Evolutionary conservation across 2,329 filamentous ascomycete species (phyloP).

Genomic region (Arthrinium phaeospermum): DNA sequence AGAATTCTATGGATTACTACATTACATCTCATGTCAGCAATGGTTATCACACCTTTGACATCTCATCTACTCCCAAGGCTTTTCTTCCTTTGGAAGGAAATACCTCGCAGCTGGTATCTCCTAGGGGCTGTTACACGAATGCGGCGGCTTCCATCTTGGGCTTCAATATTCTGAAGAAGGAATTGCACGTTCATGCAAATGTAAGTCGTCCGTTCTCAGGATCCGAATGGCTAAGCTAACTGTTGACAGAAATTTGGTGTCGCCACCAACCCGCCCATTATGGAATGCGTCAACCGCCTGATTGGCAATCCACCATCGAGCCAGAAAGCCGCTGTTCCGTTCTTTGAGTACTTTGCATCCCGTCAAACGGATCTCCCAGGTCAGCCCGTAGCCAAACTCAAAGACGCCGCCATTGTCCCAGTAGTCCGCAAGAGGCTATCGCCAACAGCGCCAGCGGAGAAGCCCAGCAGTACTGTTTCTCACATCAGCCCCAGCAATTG

Average conservation of each 20-base stretch:
- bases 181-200: conserved; percentile 78
- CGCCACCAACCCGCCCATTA: conserved; percentile 77
- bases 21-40: conserved; percentile 80
- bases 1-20: conserved; percentile 80
- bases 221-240: not conserved
- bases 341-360: conserved; percentile 85
- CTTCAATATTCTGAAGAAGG: conserved; percentile 76
- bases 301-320: conserved; percentile 74
- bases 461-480: conserved; percentile 47
- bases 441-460: conserved; percentile 40
- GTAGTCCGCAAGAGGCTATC: conserved; percentile 47
- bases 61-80: conserved; percentile 57
- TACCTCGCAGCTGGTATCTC: conserved; percentile 69
- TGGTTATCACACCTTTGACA: conserved; percentile 71
- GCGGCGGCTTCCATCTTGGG: conserved; percentile 76
- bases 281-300: conserved; percentile 75
- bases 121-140: conserved; percentile 83
- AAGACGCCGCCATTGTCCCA: conserved; percentile 74
- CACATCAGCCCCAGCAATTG: conserved; percentile 74
- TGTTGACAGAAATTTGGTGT: conserved; percentile 75
- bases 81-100: conserved; percentile 78
- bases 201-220: conserved; percentile 38
- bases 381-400: conserved; percentile 63
- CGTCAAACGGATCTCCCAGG: conserved; percentile 76
- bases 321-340: conserved; percentile 66